phyloP scores from a whole-genome alignment of 805 yeast species.

The Ogataea siamensis region DNA sequence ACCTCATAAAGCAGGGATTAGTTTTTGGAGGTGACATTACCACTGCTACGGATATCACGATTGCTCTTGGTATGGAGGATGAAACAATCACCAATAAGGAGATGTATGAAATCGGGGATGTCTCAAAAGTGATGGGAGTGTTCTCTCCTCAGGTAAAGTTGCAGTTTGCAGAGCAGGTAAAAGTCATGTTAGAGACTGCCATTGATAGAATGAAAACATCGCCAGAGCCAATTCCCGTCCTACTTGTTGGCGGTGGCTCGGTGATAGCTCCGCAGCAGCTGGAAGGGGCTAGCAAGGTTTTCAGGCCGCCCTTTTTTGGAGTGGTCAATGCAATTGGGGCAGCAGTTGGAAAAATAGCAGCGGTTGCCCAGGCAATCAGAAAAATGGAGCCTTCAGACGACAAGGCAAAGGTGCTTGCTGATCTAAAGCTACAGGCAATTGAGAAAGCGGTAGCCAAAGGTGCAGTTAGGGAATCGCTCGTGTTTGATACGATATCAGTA shows the following conservation, averaged over 20 bases:
- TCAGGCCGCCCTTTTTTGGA: slow-evolving; percentile 39
- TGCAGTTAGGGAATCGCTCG: slow-evolving; percentile 32
- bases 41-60: slow-evolving; percentile 5
- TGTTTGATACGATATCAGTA: slow-evolving; percentile 30
- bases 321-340: slow-evolving; percentile 53
- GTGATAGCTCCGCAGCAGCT: slow-evolving; percentile 36
- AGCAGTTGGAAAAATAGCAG: slow-evolving; percentile 44
- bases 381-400: slow-evolving; percentile 4
- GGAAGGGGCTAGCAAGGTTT: slow-evolving; percentile 41
- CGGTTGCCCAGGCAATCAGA: slow-evolving; percentile 20
- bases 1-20: slow-evolving; percentile 1
- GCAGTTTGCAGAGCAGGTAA: slow-evolving; percentile 11
- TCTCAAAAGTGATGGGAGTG: slow-evolving; percentile 25
- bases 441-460: slow-evolving; percentile 26
- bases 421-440: slow-evolving; percentile 20
- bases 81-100: background rate
- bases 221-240: slow-evolving; percentile 40
- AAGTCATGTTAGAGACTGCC: slow-evolving; percentile 35
- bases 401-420: slow-evolving; percentile 17
- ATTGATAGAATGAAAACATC: slow-evolving; percentile 45
- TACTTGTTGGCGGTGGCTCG: slow-evolving; percentile 50
- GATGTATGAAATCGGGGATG: slow-evolving; percentile 27
- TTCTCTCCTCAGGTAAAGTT: slow-evolving; percentile 3
- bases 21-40: slow-evolving; percentile 6
- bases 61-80: slow-evolving; percentile 15